phyloP scores from a whole-genome alignment of 805 yeast species.

The Candida sithepensis region DNA sequence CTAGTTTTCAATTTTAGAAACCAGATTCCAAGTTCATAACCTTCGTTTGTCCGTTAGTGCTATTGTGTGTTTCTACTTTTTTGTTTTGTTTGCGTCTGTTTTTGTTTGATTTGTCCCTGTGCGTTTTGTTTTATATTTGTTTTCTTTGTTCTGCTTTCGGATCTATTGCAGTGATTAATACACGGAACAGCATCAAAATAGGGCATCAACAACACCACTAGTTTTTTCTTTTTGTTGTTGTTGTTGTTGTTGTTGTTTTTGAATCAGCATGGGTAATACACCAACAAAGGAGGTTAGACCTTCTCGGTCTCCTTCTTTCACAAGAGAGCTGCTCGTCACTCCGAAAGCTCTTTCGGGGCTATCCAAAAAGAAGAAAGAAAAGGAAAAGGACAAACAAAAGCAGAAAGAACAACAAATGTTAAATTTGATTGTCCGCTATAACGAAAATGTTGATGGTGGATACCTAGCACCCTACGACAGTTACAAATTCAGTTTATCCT shows the following conservation, averaged over 20 bases:
- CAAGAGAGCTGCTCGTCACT: slow-evolving; percentile 15
- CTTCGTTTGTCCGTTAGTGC: too few species aligned
- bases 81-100: not conserved
- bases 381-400: slow-evolving; percentile 53
- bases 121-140: not conserved
- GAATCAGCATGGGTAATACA: slow-evolving; percentile 26
- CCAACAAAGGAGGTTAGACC: slow-evolving; percentile 24
- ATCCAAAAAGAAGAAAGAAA: slow-evolving; percentile 32
- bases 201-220: too few species aligned
- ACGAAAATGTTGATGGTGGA: slow-evolving; percentile 90
- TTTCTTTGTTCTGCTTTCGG: not conserved
- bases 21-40: not conserved
- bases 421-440: slow-evolving; percentile 54
- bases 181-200: too few species aligned
- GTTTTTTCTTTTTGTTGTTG: not conserved
- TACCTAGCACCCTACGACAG: slow-evolving; percentile 88
- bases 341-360: slow-evolving; percentile 17
- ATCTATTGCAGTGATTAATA: not conserved
- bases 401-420: slow-evolving; percentile 50
- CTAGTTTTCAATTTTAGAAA: not conserved
- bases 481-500: slow-evolving; percentile 74
- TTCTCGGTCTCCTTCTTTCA: slow-evolving; percentile 14
- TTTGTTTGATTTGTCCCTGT: not conserved
- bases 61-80: too few species aligned
- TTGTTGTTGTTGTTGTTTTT: too few species aligned